These are phyloP conservation scores for Extremus antarcticus DNA, from an alignment of 495 filamentous ascomycete species.

Conservation along the genomic window DNA sequence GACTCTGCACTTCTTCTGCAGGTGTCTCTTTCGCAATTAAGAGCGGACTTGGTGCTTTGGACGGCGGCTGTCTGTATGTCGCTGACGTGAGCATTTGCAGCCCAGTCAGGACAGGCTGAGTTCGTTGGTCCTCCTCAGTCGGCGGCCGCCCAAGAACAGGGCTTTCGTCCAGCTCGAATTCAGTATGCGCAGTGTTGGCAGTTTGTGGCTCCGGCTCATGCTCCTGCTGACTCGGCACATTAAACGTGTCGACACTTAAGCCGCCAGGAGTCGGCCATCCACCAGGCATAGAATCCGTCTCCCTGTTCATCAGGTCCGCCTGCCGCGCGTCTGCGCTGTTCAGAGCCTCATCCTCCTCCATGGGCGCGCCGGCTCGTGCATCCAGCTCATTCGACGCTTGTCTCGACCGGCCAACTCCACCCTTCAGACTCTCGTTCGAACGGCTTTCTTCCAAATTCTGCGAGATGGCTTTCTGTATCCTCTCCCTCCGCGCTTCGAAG, in stretches of 20 bases:
- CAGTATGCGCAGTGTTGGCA: conserved; percentile 19
- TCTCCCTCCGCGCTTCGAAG: conserved; percentile 64
- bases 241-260: conserved; percentile 12
- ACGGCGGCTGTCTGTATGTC: conserved; percentile 37
- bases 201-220: conserved; percentile 19
- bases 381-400: conserved; percentile 1
- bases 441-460: conserved; percentile 52
- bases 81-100: conserved; percentile 24
- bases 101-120: conserved; percentile 47
- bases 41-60: conserved; percentile 11
- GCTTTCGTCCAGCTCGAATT: conserved; percentile 42
- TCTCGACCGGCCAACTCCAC: not conserved
- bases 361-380: not conserved
- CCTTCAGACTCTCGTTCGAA: conserved; percentile 9
- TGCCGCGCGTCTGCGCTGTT: conserved; percentile 5
- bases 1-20: conserved; percentile 7
- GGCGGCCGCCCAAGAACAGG: conserved; percentile 51
- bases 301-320: not conserved
- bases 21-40: not conserved
- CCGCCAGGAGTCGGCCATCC: not conserved
- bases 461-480: conserved; percentile 70
- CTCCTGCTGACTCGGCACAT: conserved; percentile 5
- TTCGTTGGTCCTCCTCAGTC: conserved; percentile 34
- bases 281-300: conserved; percentile 4
- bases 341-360: conserved; percentile 1